A percentile compares a stretch with the other conserved stretches of the same genome.
Evolutionary conservation across 2,329 filamentous ascomycete species (phyloP).

Genomic region (Claviceps sp.): DNA sequence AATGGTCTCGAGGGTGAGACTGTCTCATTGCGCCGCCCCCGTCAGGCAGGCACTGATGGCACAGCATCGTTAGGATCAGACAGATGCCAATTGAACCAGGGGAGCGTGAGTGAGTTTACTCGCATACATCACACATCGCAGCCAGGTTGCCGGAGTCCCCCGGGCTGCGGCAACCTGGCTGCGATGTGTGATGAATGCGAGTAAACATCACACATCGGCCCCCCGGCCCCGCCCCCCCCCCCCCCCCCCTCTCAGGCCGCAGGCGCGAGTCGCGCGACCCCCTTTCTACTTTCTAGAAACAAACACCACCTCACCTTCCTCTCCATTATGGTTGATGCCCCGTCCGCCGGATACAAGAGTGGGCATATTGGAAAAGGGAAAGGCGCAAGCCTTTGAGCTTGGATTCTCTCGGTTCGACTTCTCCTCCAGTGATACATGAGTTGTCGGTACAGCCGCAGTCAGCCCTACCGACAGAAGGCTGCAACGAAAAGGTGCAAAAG

Average conservation of each 20-base stretch:
- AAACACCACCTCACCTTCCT: not conserved
- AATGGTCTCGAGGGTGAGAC: too few species aligned
- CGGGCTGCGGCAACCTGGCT: too few species aligned
- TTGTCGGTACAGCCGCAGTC: not conserved
- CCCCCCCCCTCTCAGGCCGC: too few species aligned
- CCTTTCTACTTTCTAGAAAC: not conserved
- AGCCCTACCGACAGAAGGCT: not conserved
- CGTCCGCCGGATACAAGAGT: not conserved
- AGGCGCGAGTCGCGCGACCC: too few species aligned
- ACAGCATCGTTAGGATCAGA: too few species aligned
- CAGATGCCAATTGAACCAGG: not conserved
- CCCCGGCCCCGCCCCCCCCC: too few species aligned
- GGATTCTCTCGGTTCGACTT: not conserved
- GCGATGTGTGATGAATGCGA: too few species aligned
- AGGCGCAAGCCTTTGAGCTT: not conserved
- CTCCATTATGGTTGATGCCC: slow-evolving; percentile 1
- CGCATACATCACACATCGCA: not conserved
- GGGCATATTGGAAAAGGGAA: slow-evolving; percentile 1
- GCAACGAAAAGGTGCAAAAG: not conserved
- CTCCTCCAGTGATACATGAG: not conserved
- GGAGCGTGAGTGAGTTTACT: not conserved
- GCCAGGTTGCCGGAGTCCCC: not conserved
- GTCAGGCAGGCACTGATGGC: too few species aligned
- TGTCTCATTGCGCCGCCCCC: too few species aligned
- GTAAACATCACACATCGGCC: too few species aligned